These are phyloP conservation scores for Sisymbrium altissimum DNA, from an alignment of 345 rosid genomes.

Conservation along the genomic window DNA sequence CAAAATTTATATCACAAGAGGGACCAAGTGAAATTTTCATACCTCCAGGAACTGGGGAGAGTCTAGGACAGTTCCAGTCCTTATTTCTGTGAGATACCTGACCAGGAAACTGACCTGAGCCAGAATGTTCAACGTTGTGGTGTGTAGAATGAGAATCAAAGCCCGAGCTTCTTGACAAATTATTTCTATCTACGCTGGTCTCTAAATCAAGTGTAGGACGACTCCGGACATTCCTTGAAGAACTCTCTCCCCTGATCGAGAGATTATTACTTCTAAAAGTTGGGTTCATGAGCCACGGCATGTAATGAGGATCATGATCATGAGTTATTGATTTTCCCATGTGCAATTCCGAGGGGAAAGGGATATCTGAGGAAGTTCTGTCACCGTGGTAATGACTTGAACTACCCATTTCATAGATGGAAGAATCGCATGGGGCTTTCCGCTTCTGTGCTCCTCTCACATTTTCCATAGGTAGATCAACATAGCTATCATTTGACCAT, in stretches of 20 bases:
- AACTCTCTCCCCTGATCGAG: conserved; percentile 59
- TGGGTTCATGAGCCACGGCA: conserved; percentile 49
- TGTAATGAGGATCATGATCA: conserved; percentile 44
- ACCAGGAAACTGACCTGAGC: conserved; percentile 42
- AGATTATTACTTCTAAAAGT: conserved; percentile 44
- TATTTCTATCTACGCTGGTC: conserved; percentile 42
- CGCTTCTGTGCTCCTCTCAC: conserved; percentile 72
- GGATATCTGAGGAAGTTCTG: conserved; percentile 64
- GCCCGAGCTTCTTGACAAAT: conserved; percentile 42
- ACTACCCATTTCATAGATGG: conserved; percentile 69
- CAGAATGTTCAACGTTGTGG: conserved; percentile 46
- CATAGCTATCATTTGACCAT: conserved; percentile 50
- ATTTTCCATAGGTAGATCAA: conserved; percentile 49
- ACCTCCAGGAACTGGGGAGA: conserved; percentile 55
- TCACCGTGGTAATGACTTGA: conserved; percentile 57
- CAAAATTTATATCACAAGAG: neutral
- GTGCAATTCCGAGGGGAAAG: conserved; percentile 44
- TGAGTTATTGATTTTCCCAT: conserved; percentile 46
- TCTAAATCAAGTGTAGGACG: conserved; percentile 66
- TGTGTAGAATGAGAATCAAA: conserved; percentile 39
- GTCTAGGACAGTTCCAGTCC: conserved; percentile 58
- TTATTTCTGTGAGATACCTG: conserved; percentile 41
- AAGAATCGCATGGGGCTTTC: conserved; percentile 62
- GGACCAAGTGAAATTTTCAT: conserved; percentile 39
- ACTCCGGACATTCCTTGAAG: conserved; percentile 75